phyloP scores from a whole-genome alignment of 2,329 filamentous ascomycete species.

The Fusarium sp. region DNA sequence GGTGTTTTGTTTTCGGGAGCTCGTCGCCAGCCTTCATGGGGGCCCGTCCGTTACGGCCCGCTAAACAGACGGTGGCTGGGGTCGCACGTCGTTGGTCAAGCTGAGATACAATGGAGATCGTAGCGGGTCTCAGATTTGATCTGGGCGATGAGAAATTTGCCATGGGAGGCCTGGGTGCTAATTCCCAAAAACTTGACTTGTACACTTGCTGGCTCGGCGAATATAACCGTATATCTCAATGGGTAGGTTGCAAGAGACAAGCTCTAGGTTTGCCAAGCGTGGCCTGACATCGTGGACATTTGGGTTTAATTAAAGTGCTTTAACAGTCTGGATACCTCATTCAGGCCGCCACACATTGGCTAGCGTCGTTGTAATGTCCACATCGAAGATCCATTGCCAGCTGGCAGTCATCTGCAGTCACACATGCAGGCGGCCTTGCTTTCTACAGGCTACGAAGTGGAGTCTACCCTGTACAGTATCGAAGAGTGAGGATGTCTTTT shows the following conservation, averaged over 20 bases:
- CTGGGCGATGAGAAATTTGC: slow-evolving; percentile 22
- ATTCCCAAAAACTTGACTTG: slow-evolving; percentile 18
- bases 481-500: background rate
- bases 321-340: slow-evolving; percentile 28
- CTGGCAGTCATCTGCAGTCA: slow-evolving; percentile 48
- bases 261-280: slow-evolving; percentile 21
- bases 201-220: background rate
- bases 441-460: slow-evolving; percentile 3
- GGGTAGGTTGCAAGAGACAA: slow-evolving; percentile 29
- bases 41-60: slow-evolving; percentile 44
- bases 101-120: slow-evolving; percentile 24
- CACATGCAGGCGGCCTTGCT: slow-evolving; percentile 40
- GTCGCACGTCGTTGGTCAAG: slow-evolving; percentile 42
- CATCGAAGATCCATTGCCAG: slow-evolving; percentile 42
- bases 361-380: slow-evolving; percentile 42
- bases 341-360: slow-evolving; percentile 48
- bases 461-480: slow-evolving; percentile 33
- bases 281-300: slow-evolving; percentile 19
- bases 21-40: slow-evolving; percentile 42
- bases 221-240: slow-evolving; percentile 4
- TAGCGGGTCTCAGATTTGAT: slow-evolving; percentile 44
- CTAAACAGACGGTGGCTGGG: slow-evolving; percentile 50
- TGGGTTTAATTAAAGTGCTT: slow-evolving; percentile 28
- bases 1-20: slow-evolving; percentile 49
- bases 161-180: slow-evolving; percentile 12